Percentiles rank a stretch among this genome's conserved stretches.
Evolutionary conservation across 495 filamentous ascomycete genomes (phyloP).

Genomic region (Aspergillus ostianus): DNA sequence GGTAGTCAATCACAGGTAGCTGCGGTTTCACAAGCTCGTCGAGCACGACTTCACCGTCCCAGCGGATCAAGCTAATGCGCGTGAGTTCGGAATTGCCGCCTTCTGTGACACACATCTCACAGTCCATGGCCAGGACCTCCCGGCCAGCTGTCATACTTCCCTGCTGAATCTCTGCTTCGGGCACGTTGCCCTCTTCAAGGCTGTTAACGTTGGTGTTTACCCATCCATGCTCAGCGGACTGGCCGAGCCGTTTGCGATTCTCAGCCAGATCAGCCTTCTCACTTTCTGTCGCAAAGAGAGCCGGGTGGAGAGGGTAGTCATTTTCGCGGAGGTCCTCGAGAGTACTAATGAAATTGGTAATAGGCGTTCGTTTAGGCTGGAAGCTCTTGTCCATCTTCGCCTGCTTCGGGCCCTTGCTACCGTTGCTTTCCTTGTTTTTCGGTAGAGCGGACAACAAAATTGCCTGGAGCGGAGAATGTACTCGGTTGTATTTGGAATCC

Average conservation of each 20-base stretch:
- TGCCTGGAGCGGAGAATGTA: slow-evolving; percentile 80
- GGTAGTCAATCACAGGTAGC: slow-evolving; percentile 80
- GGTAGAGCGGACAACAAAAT: slow-evolving; percentile 71
- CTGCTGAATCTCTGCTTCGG: slow-evolving; percentile 67
- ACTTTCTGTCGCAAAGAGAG: slow-evolving; percentile 47
- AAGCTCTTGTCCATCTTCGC: slow-evolving; percentile 58
- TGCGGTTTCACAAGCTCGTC: slow-evolving; percentile 91
- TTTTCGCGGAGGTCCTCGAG: slow-evolving; percentile 74
- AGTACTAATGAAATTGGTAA: slow-evolving; percentile 72
- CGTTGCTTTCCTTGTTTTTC: slow-evolving; percentile 55
- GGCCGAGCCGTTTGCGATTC: slow-evolving; percentile 40
- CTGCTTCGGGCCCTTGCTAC: slow-evolving; percentile 54
- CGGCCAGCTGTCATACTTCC: slow-evolving; percentile 83
- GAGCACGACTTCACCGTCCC: slow-evolving; percentile 79
- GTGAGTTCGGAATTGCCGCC: slow-evolving; percentile 75
- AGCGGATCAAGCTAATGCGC: slow-evolving; percentile 78
- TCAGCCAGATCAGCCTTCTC: slow-evolving; percentile 45
- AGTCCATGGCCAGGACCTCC: slow-evolving; percentile 82
- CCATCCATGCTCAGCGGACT: slow-evolving; percentile 68
- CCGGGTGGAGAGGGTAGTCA: slow-evolving; percentile 78
- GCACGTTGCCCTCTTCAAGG: slow-evolving; percentile 63
- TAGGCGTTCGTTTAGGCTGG: slow-evolving; percentile 68
- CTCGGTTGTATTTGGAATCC: slow-evolving; percentile 71
- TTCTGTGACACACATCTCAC: slow-evolving; percentile 92
- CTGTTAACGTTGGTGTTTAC: slow-evolving; percentile 70